Percentiles rank a stretch among this genome's conserved stretches.
Evolutionary conservation across 1,284 basidiomycete species (phyloP).

Genomic region (Boletus hoseneyae): DNA sequence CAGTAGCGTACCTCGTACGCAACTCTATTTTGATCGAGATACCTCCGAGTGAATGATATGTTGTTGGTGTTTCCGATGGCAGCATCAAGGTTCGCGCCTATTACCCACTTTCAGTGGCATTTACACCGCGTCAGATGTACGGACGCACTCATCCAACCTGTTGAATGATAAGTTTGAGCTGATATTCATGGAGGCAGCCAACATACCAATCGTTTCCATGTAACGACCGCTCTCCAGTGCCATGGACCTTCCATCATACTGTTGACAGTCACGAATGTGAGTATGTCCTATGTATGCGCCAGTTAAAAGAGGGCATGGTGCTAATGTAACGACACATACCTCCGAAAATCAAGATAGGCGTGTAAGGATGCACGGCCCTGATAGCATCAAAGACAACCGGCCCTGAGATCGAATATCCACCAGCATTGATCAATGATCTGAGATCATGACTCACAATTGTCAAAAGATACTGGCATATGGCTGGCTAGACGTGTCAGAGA

Average conservation of each 20-base stretch:
- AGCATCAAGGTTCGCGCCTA: constrained; percentile 52
- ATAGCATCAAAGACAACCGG: constrained; percentile 72
- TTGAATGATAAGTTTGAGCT: neutral
- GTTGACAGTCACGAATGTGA: constrained; percentile 76
- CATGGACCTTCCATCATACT: constrained; percentile 61
- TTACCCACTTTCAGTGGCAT: neutral
- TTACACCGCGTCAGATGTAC: neutral
- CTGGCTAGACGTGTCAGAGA: constrained; percentile 30
- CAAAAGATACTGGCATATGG: constrained; percentile 66
- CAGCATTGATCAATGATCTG: neutral
- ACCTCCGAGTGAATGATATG: constrained; percentile 63
- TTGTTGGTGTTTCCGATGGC: constrained; percentile 40
- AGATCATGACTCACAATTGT: constrained; percentile 51
- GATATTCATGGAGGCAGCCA: neutral
- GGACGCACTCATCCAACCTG: constrained; percentile 35
- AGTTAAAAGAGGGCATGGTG: neutral
- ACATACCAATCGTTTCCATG: constrained; percentile 79
- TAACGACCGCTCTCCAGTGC: constrained; percentile 79
- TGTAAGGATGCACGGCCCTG: constrained; percentile 64
- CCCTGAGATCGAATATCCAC: constrained; percentile 39
- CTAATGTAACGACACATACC: constrained; percentile 32
- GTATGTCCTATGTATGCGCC: constrained; percentile 49
- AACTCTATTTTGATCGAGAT: constrained; percentile 71
- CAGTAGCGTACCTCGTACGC: constrained; percentile 56
- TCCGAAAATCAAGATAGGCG: constrained; percentile 80